phyloP scores from a whole-genome alignment of 2,329 filamentous ascomycete genomes.

The Hirsutella rhossiliensis region DNA sequence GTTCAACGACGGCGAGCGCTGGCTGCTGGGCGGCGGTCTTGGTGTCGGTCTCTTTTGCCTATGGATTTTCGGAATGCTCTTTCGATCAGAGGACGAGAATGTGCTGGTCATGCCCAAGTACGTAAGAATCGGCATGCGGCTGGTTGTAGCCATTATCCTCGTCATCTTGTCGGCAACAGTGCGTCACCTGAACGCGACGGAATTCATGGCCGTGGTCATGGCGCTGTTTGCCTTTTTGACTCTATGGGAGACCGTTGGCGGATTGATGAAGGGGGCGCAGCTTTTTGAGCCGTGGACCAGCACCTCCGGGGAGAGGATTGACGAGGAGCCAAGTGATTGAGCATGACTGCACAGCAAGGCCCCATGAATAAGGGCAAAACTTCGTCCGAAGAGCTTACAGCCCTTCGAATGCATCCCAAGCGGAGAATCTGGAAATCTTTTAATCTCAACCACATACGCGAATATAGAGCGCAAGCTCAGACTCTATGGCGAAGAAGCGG shows the following conservation, averaged over 20 bases:
- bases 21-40: constrained; percentile 33
- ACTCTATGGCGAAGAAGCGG: too few relatives aligned
- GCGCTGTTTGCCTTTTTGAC: constrained; percentile 27
- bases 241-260: constrained; percentile 31
- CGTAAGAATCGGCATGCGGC: constrained; percentile 22
- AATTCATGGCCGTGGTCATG: constrained; percentile 29
- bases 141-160: constrained; percentile 17
- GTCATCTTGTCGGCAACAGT: constrained; percentile 24
- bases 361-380: too few relatives aligned
- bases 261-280: constrained; percentile 15
- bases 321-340: too few relatives aligned
- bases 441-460: too few relatives aligned
- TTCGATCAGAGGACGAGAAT: constrained; percentile 24
- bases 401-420: too few relatives aligned
- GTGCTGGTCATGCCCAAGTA: constrained; percentile 19
- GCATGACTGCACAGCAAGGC: too few relatives aligned
- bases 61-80: constrained; percentile 28
- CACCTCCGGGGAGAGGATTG: not conserved
- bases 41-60: constrained; percentile 32
- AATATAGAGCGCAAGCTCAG: too few relatives aligned
- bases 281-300: constrained; percentile 22
- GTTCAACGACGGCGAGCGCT: constrained; percentile 29
- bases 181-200: constrained; percentile 15
- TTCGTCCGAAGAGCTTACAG: too few relatives aligned
- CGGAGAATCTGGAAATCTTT: too few relatives aligned